Evolutionary conservation across 2,329 filamentous ascomycete species (phyloP).

Genomic region (Clarireedia monteithiana): DNA sequence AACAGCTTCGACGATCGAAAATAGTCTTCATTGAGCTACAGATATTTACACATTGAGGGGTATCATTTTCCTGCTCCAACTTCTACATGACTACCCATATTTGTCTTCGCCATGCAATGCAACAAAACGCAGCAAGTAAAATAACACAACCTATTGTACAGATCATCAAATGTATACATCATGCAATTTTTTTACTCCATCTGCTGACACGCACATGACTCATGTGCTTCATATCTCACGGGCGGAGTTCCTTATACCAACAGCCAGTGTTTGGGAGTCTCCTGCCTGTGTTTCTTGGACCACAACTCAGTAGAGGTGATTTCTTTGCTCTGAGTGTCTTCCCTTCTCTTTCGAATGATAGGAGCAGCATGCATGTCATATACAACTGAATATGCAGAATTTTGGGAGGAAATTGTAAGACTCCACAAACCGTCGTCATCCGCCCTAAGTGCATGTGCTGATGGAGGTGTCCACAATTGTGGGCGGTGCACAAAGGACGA

Average conservation of each 20-base stretch:
- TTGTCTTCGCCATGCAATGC: neutral
- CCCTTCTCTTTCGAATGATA: constrained; percentile 18
- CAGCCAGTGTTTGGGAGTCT: constrained; percentile 20
- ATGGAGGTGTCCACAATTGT: too few species aligned
- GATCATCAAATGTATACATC: too few species aligned
- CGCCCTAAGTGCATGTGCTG: too few species aligned
- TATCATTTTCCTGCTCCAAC: constrained; percentile 6
- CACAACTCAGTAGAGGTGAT: constrained; percentile 20
- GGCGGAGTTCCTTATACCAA: constrained; percentile 3
- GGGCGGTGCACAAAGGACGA: too few species aligned
- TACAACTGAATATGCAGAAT: constrained; percentile 8
- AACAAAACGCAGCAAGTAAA: neutral
- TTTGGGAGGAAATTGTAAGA: neutral
- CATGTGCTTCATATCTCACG: too few species aligned
- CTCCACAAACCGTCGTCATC: constrained; percentile 14
- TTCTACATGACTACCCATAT: neutral
- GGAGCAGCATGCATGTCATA: constrained; percentile 11
- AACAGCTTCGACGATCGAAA: too few species aligned
- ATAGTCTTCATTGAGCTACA: too few species aligned
- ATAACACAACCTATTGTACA: neutral
- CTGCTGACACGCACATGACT: too few species aligned
- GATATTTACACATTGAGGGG: constrained; percentile 2
- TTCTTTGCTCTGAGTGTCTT: constrained; percentile 3
- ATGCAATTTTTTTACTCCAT: too few species aligned
- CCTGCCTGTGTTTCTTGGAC: constrained; percentile 12